Percentiles rank a stretch among this genome's conserved stretches.
Evolutionary conservation across 352 stramenopile genomes (phyloP).

Genomic region (Bremia lactucae): DNA sequence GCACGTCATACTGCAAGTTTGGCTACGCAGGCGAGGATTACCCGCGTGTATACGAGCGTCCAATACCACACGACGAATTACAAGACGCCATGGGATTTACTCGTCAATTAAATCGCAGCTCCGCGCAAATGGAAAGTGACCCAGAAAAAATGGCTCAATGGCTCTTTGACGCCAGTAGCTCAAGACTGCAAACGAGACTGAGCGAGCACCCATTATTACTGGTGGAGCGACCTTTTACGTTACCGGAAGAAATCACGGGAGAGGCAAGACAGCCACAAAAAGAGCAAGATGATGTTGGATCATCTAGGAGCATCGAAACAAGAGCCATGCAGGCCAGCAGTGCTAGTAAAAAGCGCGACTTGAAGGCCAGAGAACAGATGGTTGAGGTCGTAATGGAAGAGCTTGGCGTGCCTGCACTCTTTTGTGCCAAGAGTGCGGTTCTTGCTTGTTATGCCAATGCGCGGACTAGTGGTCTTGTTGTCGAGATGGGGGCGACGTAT

Average conservation of each 20-base stretch:
- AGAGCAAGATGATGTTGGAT: slow-evolving; percentile 11
- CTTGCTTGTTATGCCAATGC: slow-evolving; percentile 78
- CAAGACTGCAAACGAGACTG: slow-evolving; percentile 37
- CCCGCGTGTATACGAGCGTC: slow-evolving; percentile 57
- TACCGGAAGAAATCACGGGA: slow-evolving; percentile 32
- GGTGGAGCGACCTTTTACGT: slow-evolving; percentile 52
- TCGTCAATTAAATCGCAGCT: slow-evolving; percentile 4
- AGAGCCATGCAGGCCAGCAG: slow-evolving; percentile 10
- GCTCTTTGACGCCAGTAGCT: slow-evolving; percentile 46
- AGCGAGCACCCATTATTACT: slow-evolving; percentile 57
- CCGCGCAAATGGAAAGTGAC: slow-evolving; percentile 46
- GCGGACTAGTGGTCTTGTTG: slow-evolving; percentile 63
- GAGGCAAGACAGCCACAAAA: slow-evolving; percentile 10
- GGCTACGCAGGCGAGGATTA: slow-evolving; percentile 85
- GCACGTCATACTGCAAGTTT: slow-evolving; percentile 63
- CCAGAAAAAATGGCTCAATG: slow-evolving; percentile 52
- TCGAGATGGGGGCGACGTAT: slow-evolving; percentile 72
- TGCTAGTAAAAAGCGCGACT: slow-evolving; percentile 45
- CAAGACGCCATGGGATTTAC: slow-evolving; percentile 12
- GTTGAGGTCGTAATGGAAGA: slow-evolving; percentile 82
- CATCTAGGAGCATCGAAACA: neutral
- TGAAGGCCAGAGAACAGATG: slow-evolving; percentile 44
- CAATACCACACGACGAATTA: slow-evolving; percentile 10
- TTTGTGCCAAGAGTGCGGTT: slow-evolving; percentile 75
- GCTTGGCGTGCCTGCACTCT: slow-evolving; percentile 55